phyloP scores from a whole-genome alignment of 176 grass and related monocot genomes.

The Tuctoria greenei region DNA sequence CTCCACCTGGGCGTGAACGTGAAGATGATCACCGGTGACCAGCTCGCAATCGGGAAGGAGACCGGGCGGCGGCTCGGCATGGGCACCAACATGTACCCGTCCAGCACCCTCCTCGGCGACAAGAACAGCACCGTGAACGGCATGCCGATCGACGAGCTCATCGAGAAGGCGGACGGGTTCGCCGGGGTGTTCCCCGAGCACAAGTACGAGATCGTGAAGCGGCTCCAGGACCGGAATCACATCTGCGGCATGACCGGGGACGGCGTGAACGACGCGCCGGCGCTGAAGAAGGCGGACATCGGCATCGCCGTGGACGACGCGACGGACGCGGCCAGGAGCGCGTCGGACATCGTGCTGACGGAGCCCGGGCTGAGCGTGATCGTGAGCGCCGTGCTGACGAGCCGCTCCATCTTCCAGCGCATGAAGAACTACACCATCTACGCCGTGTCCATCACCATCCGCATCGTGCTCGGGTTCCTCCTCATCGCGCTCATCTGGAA shows the following conservation, averaged over 20 bases:
- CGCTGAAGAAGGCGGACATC: conserved; percentile 95
- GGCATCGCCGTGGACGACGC: conserved; percentile 93
- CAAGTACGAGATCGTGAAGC: conserved; percentile 98
- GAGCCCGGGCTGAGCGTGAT: conserved; percentile 91
- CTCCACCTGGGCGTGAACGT: conserved; percentile 83
- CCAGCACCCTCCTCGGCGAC: conserved; percentile 72
- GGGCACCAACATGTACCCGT: conserved; percentile 98
- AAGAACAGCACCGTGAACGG: conserved; percentile 58
- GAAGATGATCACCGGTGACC: conserved; percentile 98
- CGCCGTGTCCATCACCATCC: conserved; percentile 94
- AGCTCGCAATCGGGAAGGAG: conserved; percentile 94
- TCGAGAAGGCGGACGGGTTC: conserved; percentile 91
- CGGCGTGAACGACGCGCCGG: conserved; percentile 89
- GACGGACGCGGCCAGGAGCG: conserved; percentile 79
- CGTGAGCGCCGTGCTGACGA: conserved; percentile 72
- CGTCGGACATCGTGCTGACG: conserved; percentile 94
- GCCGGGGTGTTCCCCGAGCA: conserved; percentile 94
- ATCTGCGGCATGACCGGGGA: conserved; percentile 93
- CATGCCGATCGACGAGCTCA: conserved; percentile 82
- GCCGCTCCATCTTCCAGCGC: conserved; percentile 88
- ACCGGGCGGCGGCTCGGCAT: conserved; percentile 80
- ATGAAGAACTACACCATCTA: conserved; percentile 99
- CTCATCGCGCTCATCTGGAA: conserved; percentile 87
- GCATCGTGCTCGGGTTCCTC: conserved; percentile 79
- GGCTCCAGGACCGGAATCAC: conserved; percentile 77